Evolutionary conservation across 148 eudicot genomes (phyloP).

Genomic region (Limonium bicolor): DNA sequence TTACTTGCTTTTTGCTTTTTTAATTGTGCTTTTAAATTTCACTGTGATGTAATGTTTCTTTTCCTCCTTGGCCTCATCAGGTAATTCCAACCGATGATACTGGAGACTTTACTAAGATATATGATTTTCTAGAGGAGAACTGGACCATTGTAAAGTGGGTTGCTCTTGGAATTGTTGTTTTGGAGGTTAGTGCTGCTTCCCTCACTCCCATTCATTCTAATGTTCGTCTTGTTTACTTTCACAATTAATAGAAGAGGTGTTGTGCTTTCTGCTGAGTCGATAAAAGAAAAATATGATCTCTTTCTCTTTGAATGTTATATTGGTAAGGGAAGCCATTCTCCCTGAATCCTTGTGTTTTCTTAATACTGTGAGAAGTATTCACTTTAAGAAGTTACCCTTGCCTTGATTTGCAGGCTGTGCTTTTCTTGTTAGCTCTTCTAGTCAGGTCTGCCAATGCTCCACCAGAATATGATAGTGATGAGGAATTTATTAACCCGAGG

Average conservation of each 20-base stretch:
- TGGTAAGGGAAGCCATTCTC: not conserved
- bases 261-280: not conserved
- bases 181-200: constrained; percentile 37
- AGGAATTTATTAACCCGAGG: constrained; percentile 71
- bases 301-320: not conserved
- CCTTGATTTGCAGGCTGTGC: constrained; percentile 41
- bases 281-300: not conserved
- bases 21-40: not conserved
- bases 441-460: constrained; percentile 76
- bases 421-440: constrained; percentile 63
- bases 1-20: not conserved
- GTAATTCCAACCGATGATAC: constrained; percentile 74
- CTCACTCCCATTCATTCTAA: not conserved
- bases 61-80: constrained; percentile 17
- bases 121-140: constrained; percentile 56
- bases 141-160: constrained; percentile 71
- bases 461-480: constrained; percentile 87
- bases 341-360: not conserved
- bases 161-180: constrained; percentile 77
- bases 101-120: constrained; percentile 59
- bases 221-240: no score
- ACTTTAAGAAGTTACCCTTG: not conserved
- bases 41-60: not conserved
- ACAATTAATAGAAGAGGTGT: not conserved
- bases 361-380: no score